These are phyloP conservation scores for Actinomucor elegans DNA, from an alignment of 371 early-diverging fungal species.

Conservation along the genomic window DNA sequence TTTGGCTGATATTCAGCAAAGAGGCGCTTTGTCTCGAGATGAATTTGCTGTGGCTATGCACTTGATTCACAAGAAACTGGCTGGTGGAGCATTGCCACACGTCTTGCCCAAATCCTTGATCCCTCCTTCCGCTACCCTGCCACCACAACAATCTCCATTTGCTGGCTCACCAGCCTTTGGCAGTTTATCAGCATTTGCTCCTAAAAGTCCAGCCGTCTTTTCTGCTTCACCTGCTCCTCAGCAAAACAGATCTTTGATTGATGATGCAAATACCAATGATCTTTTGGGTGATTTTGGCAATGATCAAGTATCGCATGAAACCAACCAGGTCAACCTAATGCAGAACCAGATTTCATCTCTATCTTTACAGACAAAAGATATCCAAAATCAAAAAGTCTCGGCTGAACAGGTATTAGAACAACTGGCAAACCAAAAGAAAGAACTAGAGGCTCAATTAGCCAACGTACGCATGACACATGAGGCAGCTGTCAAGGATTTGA, in stretches of 20 bases:
- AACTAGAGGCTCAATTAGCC: constrained; percentile 31
- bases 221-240: constrained; percentile 12
- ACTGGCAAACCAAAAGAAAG: constrained; percentile 31
- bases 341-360: constrained; percentile 40
- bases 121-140: constrained; percentile 20
- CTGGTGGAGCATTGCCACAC: constrained; percentile 81
- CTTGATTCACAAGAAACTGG: constrained; percentile 76
- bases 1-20: constrained; percentile 75
- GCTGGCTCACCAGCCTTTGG: not conserved
- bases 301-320: constrained; percentile 39
- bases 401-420: constrained; percentile 33
- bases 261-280: constrained; percentile 19
- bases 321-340: constrained; percentile 41
- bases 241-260: not conserved
- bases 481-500: constrained; percentile 26
- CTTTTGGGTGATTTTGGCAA: constrained; percentile 47
- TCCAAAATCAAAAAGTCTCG: constrained; percentile 24
- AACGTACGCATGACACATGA: constrained; percentile 36
- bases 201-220: not conserved
- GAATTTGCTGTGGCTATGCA: constrained; percentile 96
- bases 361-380: constrained; percentile 16
- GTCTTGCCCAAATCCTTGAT: constrained; percentile 39
- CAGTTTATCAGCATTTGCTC: not conserved
- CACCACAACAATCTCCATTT: constrained; percentile 11
- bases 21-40: constrained; percentile 79